A percentile compares a stretch with the other conserved stretches of the same genome.
Conservation (phyloP, 345 rosid species). For the Lagerstroemia speciosa region DNA sequence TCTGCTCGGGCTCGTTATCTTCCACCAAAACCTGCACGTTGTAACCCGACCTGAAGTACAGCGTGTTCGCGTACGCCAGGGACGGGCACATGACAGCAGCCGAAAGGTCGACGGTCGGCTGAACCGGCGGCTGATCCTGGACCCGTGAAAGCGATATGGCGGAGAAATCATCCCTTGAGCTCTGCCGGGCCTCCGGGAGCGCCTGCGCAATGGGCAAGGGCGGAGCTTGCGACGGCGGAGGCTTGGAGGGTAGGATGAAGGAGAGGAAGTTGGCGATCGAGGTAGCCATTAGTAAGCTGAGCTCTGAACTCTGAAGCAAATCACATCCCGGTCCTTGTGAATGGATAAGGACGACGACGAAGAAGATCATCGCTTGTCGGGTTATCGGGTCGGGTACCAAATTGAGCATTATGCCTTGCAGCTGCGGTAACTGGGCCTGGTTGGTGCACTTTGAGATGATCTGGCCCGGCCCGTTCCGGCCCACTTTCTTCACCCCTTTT, state of each 20-base stretch:
- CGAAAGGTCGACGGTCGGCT: constrained; percentile 29
- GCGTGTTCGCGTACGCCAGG: constrained; percentile 56
- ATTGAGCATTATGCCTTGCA: neutral
- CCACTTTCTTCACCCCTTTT: neutral
- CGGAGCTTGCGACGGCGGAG: constrained; percentile 14
- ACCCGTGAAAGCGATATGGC: constrained; percentile 18
- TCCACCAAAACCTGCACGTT: constrained; percentile 67
- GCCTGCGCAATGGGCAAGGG: constrained; percentile 19
- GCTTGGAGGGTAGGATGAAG: constrained; percentile 45
- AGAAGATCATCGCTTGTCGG: neutral
- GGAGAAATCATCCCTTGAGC: constrained; percentile 18
- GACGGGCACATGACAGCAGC: constrained; percentile 65
- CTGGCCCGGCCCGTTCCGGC: neutral
- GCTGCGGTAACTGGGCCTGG: neutral
- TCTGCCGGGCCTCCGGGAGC: constrained; percentile 1
- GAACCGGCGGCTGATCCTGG: constrained; percentile 9
- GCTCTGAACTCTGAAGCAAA: neutral
- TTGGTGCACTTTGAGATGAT: neutral
- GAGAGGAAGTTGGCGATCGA: constrained; percentile 58
- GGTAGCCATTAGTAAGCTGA: constrained; percentile 40
- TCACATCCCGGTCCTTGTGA: neutral
- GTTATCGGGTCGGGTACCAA: neutral
- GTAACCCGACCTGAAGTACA: constrained; percentile 57
- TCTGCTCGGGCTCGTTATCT: constrained; percentile 69
- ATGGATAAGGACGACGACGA: neutral